These are phyloP conservation scores for Sporopachydermia quercuum DNA, from an alignment of 805 yeast genomes.

Conservation along the genomic window DNA sequence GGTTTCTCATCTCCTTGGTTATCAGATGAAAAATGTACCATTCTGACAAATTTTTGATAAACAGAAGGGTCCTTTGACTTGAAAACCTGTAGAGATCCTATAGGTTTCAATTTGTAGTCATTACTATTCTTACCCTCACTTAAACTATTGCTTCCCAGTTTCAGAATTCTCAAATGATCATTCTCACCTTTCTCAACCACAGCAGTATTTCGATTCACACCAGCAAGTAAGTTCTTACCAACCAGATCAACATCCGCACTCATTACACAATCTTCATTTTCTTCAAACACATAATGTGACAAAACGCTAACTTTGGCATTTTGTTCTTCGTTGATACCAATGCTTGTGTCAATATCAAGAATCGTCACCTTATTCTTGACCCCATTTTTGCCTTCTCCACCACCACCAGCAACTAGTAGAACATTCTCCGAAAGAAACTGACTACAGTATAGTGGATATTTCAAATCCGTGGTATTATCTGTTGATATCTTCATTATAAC, in stretches of 20 bases:
- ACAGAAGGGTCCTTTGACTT: slow-evolving; percentile 34
- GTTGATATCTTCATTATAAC: neutral
- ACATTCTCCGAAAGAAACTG: slow-evolving; percentile 47
- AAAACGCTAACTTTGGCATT: neutral
- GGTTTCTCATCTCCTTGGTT: slow-evolving; percentile 4
- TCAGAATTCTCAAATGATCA: slow-evolving; percentile 55
- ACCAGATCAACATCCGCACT: slow-evolving; percentile 44
- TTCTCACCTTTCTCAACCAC: slow-evolving; percentile 47
- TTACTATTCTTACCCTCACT: slow-evolving; percentile 44
- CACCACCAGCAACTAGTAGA: slow-evolving; percentile 79
- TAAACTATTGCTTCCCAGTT: slow-evolving; percentile 13
- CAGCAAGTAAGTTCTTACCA: slow-evolving; percentile 34
- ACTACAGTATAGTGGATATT: slow-evolving; percentile 70
- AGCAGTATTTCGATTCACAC: slow-evolving; percentile 57
- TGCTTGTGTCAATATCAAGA: neutral
- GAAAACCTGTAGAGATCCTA: slow-evolving; percentile 42
- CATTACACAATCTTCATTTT: slow-evolving; percentile 76
- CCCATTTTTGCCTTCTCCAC: slow-evolving; percentile 88
- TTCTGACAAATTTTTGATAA: slow-evolving; percentile 30
- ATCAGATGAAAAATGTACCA: neutral
- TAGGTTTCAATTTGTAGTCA: slow-evolving; percentile 14
- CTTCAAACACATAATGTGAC: neutral
- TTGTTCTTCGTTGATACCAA: neutral
- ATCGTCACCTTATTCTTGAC: slow-evolving; percentile 57
- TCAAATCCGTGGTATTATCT: neutral